These are phyloP conservation scores for Orbilia javanica DNA, from an alignment of 2,329 filamentous ascomycete genomes.

Conservation along the genomic window DNA sequence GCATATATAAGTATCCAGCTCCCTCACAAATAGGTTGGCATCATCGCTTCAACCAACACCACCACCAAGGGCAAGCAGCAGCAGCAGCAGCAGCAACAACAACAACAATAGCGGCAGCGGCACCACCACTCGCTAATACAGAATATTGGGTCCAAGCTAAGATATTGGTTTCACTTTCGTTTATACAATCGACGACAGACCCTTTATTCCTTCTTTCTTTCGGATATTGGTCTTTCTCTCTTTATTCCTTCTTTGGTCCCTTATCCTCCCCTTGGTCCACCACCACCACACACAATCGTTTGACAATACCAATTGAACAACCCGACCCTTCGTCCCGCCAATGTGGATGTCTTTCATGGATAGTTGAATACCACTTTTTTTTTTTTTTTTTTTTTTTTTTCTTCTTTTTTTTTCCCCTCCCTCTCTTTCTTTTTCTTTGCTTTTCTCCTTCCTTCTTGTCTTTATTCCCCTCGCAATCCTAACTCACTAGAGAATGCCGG, in stretches of 20 bases:
- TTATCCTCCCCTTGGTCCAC: background rate
- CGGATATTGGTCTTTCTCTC: constrained; percentile 2
- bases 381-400: too few species aligned
- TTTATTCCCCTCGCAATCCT: background rate
- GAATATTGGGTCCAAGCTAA: background rate
- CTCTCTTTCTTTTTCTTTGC: background rate
- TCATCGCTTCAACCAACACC: too few species aligned
- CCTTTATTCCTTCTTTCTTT: constrained; percentile 24
- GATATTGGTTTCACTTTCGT: constrained; percentile 17
- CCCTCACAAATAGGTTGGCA: constrained; percentile 17
- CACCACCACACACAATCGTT: background rate
- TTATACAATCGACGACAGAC: constrained; percentile 5
- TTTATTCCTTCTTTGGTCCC: background rate
- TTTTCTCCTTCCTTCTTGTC: background rate
- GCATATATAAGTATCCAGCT: constrained; percentile 32
- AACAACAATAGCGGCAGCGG: too few species aligned
- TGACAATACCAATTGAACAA: background rate
- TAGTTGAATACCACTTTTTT: background rate
- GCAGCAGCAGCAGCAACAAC: too few species aligned
- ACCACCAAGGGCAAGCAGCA: too few species aligned
- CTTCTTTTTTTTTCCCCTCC: too few species aligned
- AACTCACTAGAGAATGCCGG: constrained; percentile 31
- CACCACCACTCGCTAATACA: constrained; percentile 24
- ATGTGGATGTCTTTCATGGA: background rate
- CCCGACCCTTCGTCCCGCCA: background rate